A percentile compares a stretch with the other conserved stretches of the same genome.
Evolutionary conservation across 768 basidiomycete genomes (phyloP).

Genomic region (Chalciporus piperatus): DNA sequence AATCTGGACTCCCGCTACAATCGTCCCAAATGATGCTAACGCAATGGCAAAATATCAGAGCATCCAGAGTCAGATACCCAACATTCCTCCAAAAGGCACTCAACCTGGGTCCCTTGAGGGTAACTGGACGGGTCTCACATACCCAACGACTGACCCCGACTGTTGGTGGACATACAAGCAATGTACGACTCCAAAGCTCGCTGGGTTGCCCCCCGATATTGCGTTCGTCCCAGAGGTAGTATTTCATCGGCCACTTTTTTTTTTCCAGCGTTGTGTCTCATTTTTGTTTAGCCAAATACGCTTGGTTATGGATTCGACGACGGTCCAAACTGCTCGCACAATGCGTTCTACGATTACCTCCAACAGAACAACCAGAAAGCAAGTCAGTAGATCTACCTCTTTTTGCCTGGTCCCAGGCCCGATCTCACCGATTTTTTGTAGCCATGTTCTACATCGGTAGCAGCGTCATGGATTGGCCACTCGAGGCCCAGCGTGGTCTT

Average conservation of each 20-base stretch:
- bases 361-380: slow-evolving; percentile 54
- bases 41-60: slow-evolving; percentile 42
- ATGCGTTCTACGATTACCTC: slow-evolving; percentile 58
- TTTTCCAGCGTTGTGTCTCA: slow-evolving; percentile 6
- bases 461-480: slow-evolving; percentile 54
- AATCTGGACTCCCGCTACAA: slow-evolving; percentile 42
- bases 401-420: not conserved
- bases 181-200: slow-evolving; percentile 47
- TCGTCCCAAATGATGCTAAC: slow-evolving; percentile 41
- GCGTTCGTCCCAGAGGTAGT: slow-evolving; percentile 44
- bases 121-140: slow-evolving; percentile 33
- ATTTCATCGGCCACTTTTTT: too few species aligned
- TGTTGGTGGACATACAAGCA: slow-evolving; percentile 42
- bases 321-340: slow-evolving; percentile 64
- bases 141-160: slow-evolving; percentile 43
- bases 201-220: slow-evolving; percentile 44
- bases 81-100: slow-evolving; percentile 40
- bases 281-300: slow-evolving; percentile 39
- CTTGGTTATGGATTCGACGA: slow-evolving; percentile 64
- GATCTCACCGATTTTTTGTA: slow-evolving; percentile 16
- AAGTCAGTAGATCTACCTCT: slow-evolving; percentile 22
- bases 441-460: slow-evolving; percentile 65
- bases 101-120: slow-evolving; percentile 25
- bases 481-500: slow-evolving; percentile 52
- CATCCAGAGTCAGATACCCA: slow-evolving; percentile 45